phyloP scores from a whole-genome alignment of 164 flowering plant genomes.

The Vitis labrusca region DNA sequence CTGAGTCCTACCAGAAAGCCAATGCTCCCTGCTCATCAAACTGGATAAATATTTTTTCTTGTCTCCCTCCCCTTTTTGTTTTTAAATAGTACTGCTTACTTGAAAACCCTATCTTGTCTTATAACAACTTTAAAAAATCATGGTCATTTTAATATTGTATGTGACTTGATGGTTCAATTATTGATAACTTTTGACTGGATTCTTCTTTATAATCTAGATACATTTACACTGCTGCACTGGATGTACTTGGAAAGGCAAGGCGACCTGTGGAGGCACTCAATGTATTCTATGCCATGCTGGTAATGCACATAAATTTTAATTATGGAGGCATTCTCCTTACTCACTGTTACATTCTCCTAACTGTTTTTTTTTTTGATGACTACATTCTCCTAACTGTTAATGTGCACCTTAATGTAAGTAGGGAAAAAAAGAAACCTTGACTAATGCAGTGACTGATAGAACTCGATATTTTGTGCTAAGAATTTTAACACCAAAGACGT shows the following conservation, averaged over 20 bases:
- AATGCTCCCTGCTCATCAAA: too few species aligned
- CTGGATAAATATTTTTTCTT: too few species aligned
- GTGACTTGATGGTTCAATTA: neutral
- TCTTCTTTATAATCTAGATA: constrained; percentile 35
- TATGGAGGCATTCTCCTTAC: neutral
- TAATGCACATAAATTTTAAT: constrained; percentile 21
- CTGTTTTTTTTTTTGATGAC: too few species aligned
- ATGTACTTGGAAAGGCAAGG: constrained; percentile 83
- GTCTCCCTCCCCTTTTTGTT: too few species aligned
- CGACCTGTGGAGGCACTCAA: constrained; percentile 92
- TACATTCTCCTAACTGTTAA: too few species aligned
- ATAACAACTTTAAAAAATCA: neutral
- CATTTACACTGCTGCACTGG: constrained; percentile 80
- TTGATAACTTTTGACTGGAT: neutral
- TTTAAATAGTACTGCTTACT: neutral
- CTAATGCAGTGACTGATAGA: neutral
- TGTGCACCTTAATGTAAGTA: too few species aligned
- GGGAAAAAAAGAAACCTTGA: neutral
- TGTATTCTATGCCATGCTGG: constrained; percentile 78
- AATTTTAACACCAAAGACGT: too few species aligned
- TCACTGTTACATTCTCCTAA: too few species aligned
- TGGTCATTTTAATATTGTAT: neutral
- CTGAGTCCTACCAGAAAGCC: too few species aligned
- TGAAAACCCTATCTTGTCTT: neutral
- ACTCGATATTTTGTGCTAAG: too few species aligned